Base-by-base conservation (phyloP, 352 stramenopile species). In the Globisporangium cystogenes region DNA sequence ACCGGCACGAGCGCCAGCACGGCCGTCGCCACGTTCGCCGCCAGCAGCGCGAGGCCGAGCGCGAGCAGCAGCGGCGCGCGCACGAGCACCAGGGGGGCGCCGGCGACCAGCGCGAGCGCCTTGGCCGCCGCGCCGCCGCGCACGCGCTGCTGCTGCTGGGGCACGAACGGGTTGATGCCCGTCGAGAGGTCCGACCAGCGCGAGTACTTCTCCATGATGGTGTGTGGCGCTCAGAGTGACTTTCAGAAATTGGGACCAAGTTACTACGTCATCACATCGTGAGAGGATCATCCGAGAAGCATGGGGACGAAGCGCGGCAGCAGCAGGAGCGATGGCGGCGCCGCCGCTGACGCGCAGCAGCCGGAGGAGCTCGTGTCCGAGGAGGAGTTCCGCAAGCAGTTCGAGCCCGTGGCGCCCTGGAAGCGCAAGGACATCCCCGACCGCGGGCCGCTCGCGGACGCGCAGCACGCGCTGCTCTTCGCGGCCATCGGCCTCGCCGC, bases 191-290 rank as follows among this genome's bases (percentile, higher is more conserved):
- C 83, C 60, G 80, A 75, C 83, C 83, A 94, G 36, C 83, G 76
- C 51, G 68, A 90, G 69, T 86, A 94, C 65, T 94, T 94, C 64
- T 94, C 83, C 83, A 93, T 93, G 20, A n/a, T n/a, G n/a, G n/a
- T n/a, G n/a, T n/a, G n/a, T n/a, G n/a, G n/a, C n/a, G n/a, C n/a
- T n/a, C n/a, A n/a, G n/a, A n/a, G n/a, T n/a, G n/a, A n/a, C n/a
- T n/a, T n/a, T n/a, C n/a, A n/a, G n/a, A n/a, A n/a, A n/a, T n/a
- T n/a, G n/a, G n/a, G n/a, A n/a, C n/a, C n/a, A n/a, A n/a, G n/a
- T n/a, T n/a, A n/a, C n/a, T 35, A 8, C 29, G 10, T 35, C 29
- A 35, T 35, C 29, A 35, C 29, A 35, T 35, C 29, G 29, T 8
- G 10, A n/a, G n/a, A n/a, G n/a, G n/a, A n/a, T n/a, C n/a, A n/a